Conservation (phyloP, 805 yeast species). For the Kazachstania bromeliacearum region DNA sequence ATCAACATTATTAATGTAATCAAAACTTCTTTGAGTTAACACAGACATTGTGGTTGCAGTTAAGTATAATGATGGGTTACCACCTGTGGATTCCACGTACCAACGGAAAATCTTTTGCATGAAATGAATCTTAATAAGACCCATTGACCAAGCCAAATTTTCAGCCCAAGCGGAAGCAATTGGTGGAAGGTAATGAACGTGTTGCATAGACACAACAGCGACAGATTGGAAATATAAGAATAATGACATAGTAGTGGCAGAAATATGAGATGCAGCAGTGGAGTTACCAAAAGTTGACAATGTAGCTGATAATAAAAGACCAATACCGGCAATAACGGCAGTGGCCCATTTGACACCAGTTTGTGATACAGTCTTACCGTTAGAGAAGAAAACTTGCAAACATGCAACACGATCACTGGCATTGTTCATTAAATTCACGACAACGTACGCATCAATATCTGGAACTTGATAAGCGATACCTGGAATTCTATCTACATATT, state of each 20-base stretch:
- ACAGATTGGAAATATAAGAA: slow-evolving; percentile 86
- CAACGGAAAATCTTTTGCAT: slow-evolving; percentile 83
- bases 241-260: slow-evolving; percentile 81
- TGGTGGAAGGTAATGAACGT: slow-evolving; percentile 85
- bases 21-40: slow-evolving; percentile 51
- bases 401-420: slow-evolving; percentile 50
- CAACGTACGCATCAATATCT: slow-evolving; percentile 73
- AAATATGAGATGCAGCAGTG: slow-evolving; percentile 80
- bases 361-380: slow-evolving; percentile 76
- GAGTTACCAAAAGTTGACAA: slow-evolving; percentile 82
- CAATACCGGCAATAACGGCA: slow-evolving; percentile 82
- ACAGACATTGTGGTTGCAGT: slow-evolving; percentile 56
- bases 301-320: slow-evolving; percentile 69
- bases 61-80: slow-evolving; percentile 64
- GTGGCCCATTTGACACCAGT: slow-evolving; percentile 89
- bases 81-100: slow-evolving; percentile 87
- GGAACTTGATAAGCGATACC: slow-evolving; percentile 83
- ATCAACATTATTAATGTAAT: slow-evolving; percentile 13
- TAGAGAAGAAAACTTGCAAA: slow-evolving; percentile 62
- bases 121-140: slow-evolving; percentile 65
- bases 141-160: slow-evolving; percentile 93
- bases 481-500: slow-evolving; percentile 57
- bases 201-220: slow-evolving; percentile 75
- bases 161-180: slow-evolving; percentile 90
- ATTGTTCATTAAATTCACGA: slow-evolving; percentile 41